Evolutionary conservation across 73 alveolate species (phyloP).

Genomic region (Paramecium pentaurelia): DNA sequence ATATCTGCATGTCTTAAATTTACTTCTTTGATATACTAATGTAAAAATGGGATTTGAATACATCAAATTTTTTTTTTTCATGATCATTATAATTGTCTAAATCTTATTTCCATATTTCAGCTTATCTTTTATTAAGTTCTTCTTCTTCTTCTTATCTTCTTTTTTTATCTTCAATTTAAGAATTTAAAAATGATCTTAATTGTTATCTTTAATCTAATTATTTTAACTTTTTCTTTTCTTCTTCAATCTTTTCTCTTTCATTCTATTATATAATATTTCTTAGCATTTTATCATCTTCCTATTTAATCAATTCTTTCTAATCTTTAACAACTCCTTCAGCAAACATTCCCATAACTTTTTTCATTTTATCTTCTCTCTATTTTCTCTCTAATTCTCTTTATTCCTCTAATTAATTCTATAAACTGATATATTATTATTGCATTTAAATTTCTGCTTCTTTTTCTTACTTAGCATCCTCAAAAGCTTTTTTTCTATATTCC

Average conservation of each 20-base stretch:
- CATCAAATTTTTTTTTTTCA: slow-evolving; percentile 50
- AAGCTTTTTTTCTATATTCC: slow-evolving; percentile 58
- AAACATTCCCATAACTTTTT: slow-evolving; percentile 60
- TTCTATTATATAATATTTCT: slow-evolving; percentile 49
- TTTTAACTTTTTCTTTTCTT: slow-evolving; percentile 25
- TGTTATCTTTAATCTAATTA: slow-evolving; percentile 44
- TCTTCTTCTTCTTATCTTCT: slow-evolving; percentile 58
- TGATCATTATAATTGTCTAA: slow-evolving; percentile 58
- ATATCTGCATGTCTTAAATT: slow-evolving; percentile 56
- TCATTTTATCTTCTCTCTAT: slow-evolving; percentile 58
- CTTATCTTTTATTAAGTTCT: slow-evolving; percentile 55
- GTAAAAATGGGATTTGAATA: neutral
- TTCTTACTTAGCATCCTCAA: slow-evolving; percentile 56
- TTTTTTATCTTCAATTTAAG: slow-evolving; percentile 57
- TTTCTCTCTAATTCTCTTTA: slow-evolving; percentile 59
- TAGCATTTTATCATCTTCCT: slow-evolving; percentile 62
- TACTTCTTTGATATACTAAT: slow-evolving; percentile 51
- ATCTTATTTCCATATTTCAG: slow-evolving; percentile 62
- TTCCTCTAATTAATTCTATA: slow-evolving; percentile 51
- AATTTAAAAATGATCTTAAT: slow-evolving; percentile 52
- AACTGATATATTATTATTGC: slow-evolving; percentile 46
- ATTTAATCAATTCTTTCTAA: slow-evolving; percentile 53
- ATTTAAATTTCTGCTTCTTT: slow-evolving; percentile 50
- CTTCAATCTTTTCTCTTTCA: slow-evolving; percentile 58
- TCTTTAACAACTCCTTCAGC: slow-evolving; percentile 63